These are phyloP conservation scores for Pseudomonodictys pantanalensis DNA, from an alignment of 495 filamentous ascomycete species.

Conservation along the genomic window DNA sequence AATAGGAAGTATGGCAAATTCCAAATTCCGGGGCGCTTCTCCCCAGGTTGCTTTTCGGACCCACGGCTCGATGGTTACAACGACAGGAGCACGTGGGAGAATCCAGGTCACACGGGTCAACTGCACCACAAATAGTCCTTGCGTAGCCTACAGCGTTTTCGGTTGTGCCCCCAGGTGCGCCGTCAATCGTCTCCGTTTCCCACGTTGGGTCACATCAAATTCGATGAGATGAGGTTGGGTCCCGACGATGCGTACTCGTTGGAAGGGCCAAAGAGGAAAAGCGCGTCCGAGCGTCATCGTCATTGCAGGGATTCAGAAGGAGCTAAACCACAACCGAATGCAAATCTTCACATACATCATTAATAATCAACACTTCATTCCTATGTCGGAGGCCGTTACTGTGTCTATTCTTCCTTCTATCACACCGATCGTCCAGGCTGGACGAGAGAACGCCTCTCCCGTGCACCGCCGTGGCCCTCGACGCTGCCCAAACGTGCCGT, in stretches of 20 bases:
- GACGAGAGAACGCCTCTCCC: background rate
- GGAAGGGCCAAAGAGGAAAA: background rate
- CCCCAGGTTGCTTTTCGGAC: no score
- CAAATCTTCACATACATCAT: slow-evolving; percentile 6
- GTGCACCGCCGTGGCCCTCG: background rate
- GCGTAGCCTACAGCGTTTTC: background rate
- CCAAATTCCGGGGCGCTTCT: background rate
- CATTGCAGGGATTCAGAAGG: slow-evolving; percentile 1
- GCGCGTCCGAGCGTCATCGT: slow-evolving; percentile 7
- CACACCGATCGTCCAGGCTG: slow-evolving; percentile 14
- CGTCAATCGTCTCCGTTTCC: background rate
- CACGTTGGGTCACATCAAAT: background rate
- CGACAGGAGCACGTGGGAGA: background rate
- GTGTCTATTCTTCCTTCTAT: slow-evolving; percentile 2
- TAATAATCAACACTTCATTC: slow-evolving; percentile 16
- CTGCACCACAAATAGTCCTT: background rate
- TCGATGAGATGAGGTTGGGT: background rate
- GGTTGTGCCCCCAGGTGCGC: background rate
- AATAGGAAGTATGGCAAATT: background rate
- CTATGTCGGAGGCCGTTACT: background rate
- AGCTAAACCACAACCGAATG: background rate
- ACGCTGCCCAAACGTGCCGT: background rate
- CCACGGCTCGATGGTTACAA: no score
- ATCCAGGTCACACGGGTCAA: background rate
- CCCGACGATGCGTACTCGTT: background rate